Conservation (phyloP, 495 filamentous ascomycete species). For the Penicillium alfredii region DNA sequence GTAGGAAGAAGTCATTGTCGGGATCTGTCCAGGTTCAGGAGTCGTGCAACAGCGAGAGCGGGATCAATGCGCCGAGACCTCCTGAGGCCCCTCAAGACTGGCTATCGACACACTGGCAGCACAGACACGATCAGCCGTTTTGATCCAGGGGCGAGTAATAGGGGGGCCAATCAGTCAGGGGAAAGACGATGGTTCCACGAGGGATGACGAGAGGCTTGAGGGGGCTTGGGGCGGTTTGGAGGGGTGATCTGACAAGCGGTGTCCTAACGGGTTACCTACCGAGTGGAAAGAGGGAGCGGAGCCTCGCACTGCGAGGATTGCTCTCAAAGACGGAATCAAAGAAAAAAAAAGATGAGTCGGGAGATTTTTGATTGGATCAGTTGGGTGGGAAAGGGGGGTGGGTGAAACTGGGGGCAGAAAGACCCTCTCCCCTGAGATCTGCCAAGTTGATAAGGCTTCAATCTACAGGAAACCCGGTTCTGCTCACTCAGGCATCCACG, state of each 20-base stretch:
- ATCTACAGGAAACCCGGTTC: conserved; percentile 25
- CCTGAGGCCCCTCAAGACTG: conserved; percentile 16
- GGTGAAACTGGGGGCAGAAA: background rate
- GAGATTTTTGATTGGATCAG: background rate
- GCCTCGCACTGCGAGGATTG: conserved; percentile 29
- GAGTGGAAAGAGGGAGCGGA: conserved; percentile 10
- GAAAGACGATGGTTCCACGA: too few relatives aligned
- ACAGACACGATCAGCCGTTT: background rate
- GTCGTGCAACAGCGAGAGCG: conserved; percentile 9
- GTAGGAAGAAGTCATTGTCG: conserved; percentile 27
- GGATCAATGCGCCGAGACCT: conserved; percentile 23
- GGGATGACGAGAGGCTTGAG: background rate
- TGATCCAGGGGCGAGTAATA: conserved; percentile 1
- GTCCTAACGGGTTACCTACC: too few relatives aligned
- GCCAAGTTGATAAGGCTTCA: too few relatives aligned
- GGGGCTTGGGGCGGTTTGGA: too few relatives aligned
- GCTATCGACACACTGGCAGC: background rate
- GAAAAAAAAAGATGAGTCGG: conserved; percentile 1
- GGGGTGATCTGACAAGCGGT: too few relatives aligned
- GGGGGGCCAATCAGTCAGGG: too few relatives aligned
- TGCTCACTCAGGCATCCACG: conserved; percentile 7
- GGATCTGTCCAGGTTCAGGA: conserved; percentile 9
- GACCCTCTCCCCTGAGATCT: too few relatives aligned
- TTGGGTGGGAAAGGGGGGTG: conserved; percentile 5
- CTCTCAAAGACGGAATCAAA: conserved; percentile 5